Percentiles rank a stretch among this genome's conserved stretches.
Evolutionary conservation across 306 rosid species (phyloP).

Genomic region (Acmispon strigosus): DNA sequence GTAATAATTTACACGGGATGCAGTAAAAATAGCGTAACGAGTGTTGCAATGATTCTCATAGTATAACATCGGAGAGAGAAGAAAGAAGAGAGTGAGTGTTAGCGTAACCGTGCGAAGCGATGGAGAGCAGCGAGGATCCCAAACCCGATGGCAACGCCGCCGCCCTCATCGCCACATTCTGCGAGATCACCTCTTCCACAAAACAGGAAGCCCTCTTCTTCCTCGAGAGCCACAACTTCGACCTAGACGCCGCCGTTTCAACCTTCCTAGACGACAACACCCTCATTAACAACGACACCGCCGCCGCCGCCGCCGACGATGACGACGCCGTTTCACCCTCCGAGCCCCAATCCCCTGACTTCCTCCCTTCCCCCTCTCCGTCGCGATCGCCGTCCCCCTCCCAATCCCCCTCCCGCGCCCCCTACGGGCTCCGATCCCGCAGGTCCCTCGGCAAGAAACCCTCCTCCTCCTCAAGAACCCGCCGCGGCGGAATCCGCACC

Average conservation of each 20-base stretch:
- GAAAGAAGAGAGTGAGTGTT: too few species aligned
- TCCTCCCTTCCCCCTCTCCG: constrained; percentile 19
- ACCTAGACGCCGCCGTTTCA: constrained; percentile 87
- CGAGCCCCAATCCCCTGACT: constrained; percentile 37
- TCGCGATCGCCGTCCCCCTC: constrained; percentile 34
- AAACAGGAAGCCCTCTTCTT: constrained; percentile 71
- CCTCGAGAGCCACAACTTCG: constrained; percentile 79
- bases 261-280: constrained; percentile 51
- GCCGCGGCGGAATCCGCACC: constrained; percentile 45
- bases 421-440: constrained; percentile 77
- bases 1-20: too few species aligned
- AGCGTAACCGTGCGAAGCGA: too few species aligned
- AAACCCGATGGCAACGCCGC: constrained; percentile 22
- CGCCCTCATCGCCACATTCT: constrained; percentile 50
- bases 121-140: constrained; percentile 27
- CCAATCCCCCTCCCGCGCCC: constrained; percentile 41
- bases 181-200: constrained; percentile 75
- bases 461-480: constrained; percentile 22
- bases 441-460: constrained; percentile 38
- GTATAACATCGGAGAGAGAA: too few species aligned
- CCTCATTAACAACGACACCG: neutral
- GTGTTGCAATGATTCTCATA: too few species aligned
- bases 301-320: neutral
- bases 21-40: too few species aligned
- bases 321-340: constrained; percentile 9